These are phyloP conservation scores for Penicillium bialowiezense DNA, from an alignment of 495 filamentous ascomycete genomes.

Conservation along the genomic window DNA sequence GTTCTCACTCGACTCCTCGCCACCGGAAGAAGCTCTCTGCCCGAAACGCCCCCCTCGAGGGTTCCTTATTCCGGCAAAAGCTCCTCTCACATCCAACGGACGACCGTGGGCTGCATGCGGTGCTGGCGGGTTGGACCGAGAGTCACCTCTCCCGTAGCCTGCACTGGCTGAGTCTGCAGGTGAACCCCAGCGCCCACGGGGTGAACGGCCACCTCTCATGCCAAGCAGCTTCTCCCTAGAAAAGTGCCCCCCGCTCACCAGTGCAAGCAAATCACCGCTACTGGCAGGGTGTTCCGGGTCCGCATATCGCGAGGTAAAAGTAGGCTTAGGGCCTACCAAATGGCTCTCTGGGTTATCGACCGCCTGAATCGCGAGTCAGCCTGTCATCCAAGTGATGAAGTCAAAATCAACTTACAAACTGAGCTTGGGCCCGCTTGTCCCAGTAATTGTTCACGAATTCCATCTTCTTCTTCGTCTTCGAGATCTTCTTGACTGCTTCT, in stretches of 20 bases:
- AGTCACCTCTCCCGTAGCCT: background rate
- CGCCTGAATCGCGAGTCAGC: background rate
- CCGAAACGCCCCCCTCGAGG: background rate
- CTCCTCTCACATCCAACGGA: constrained; percentile 2
- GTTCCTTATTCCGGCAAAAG: constrained; percentile 3
- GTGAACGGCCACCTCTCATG: constrained; percentile 3
- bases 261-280: constrained; percentile 27
- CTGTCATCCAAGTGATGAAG: background rate
- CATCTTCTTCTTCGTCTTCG: constrained; percentile 32
- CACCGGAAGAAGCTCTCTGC: background rate
- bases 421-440: constrained; percentile 48
- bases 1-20: background rate
- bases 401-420: constrained; percentile 54
- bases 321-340: constrained; percentile 21
- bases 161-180: background rate
- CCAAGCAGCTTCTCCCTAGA: constrained; percentile 11
- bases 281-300: constrained; percentile 54
- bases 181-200: background rate
- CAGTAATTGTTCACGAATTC: constrained; percentile 52
- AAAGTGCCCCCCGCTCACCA: constrained; percentile 44
- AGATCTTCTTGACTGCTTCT: constrained; percentile 31
- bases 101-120: constrained; percentile 11
- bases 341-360: constrained; percentile 29
- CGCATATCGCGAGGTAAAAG: constrained; percentile 49
- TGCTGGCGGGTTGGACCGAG: constrained; percentile 6